Percentiles rank a stretch among this genome's conserved stretches.
phyloP scores from a whole-genome alignment of 2,329 filamentous ascomycete genomes.

The Ceratocystis ficicola region DNA sequence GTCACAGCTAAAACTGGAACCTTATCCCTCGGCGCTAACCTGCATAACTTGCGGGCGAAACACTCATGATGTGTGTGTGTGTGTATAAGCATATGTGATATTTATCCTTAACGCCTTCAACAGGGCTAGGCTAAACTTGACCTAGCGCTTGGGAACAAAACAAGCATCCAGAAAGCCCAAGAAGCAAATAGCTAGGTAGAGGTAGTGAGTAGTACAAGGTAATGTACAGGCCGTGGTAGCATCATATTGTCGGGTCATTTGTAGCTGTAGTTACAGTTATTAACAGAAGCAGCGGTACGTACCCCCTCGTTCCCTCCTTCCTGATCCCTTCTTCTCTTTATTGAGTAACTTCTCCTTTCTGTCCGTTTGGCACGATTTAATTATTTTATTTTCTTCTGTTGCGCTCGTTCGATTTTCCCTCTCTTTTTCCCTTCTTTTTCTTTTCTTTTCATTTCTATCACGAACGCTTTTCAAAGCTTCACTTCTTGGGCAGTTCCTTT shows the following conservation, averaged over 20 bases:
- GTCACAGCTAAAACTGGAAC: background rate
- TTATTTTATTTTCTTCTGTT: slow-evolving; percentile 14
- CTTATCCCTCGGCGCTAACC: too few relatives aligned
- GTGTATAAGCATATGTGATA: background rate
- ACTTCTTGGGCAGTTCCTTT: slow-evolving; percentile 8
- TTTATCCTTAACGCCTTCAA: too few relatives aligned
- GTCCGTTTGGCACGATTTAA: background rate
- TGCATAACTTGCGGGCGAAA: too few relatives aligned
- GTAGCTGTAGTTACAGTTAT: slow-evolving; percentile 4
- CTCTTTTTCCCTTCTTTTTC: background rate
- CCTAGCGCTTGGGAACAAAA: background rate
- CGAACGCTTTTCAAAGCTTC: slow-evolving; percentile 8
- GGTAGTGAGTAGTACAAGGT: background rate
- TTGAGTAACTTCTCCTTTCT: slow-evolving; percentile 18
- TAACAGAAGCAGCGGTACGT: background rate
- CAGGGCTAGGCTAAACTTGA: background rate
- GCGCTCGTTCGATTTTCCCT: background rate
- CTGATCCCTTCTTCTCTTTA: background rate
- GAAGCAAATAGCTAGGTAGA: background rate
- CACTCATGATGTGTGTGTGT: background rate
- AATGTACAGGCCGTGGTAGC: background rate
- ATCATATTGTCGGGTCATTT: background rate
- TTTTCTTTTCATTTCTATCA: background rate
- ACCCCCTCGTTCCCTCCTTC: background rate
- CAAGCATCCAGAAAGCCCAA: background rate